These are phyloP conservation scores for Pseudogymnoascus sp. DNA, from an alignment of 2,329 filamentous ascomycete genomes.

Conservation along the genomic window DNA sequence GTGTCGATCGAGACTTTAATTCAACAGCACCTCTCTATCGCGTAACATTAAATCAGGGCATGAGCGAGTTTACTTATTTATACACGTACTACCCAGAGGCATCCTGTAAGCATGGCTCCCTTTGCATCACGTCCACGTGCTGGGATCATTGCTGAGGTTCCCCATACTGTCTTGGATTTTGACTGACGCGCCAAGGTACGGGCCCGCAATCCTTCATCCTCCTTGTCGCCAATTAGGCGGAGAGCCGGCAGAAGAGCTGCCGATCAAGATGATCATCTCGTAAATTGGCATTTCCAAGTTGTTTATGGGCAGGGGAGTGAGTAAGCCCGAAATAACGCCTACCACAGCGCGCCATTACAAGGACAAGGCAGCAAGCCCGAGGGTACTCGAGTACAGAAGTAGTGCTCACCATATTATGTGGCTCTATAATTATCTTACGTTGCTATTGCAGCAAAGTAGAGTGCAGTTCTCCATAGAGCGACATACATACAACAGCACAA, in stretches of 20 bases:
- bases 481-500: background rate
- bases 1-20: background rate
- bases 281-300: background rate
- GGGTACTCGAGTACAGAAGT: background rate
- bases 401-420: background rate
- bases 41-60: background rate
- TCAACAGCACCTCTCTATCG: background rate
- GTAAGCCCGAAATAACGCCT: slow-evolving; percentile 1
- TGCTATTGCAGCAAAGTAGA: background rate
- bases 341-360: background rate
- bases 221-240: background rate
- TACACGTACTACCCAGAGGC: background rate
- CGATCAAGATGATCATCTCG: slow-evolving; percentile 5
- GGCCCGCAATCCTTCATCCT: background rate
- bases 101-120: background rate
- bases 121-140: background rate
- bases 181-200: background rate
- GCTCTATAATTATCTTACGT: background rate
- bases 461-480: background rate
- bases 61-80: slow-evolving; percentile 3
- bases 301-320: background rate
- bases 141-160: background rate
- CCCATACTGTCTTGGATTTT: background rate
- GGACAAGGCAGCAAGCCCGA: background rate
- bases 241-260: background rate